Base-by-base conservation (phyloP, 2,329 filamentous ascomycete genomes). In the Fusarium nisikadoi region DNA sequence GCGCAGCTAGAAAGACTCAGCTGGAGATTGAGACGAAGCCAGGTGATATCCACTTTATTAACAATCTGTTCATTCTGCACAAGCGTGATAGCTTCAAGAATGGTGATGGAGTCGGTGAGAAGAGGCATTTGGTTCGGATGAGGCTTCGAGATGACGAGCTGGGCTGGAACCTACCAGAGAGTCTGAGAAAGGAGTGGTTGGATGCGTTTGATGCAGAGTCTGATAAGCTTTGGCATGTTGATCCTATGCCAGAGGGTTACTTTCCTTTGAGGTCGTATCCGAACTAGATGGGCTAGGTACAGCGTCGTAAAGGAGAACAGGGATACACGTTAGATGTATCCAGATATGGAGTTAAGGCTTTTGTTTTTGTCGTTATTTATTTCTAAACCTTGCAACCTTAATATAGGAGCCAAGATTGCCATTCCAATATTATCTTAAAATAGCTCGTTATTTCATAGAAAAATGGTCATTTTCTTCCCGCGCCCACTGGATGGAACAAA, bases 1-100 rank as follows among this genome's bases (percentile, higher is more conserved):
- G 79, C 11, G 84, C 89, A 61, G 88, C 88, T 6, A 80, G 81
- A 62, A 86, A 86, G 10, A 84, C 85, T 1, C 83, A 89, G 77
- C 79, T 90, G 31, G 85, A 88, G 66, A 87, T 90, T 55, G 78
- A 80, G 62, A 89, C 87, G 1, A 81, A 84, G 64, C 81, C 87
- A 0, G 88, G 88, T 27, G 89, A 91, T 74, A 86, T 91, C 68
- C 87, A 90, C 75, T 90, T 90, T 77, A 87, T 91, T 81, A 91
- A 91, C 82, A 91, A 91, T 78, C 81, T 91, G 42, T 83, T 87
- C 8, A 77, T 91, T 19, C 80, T 91, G 20, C 89, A 91, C 75
- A 84, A 88, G 36, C 86, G 89, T 5, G 49, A 61, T 16, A 29
- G 23, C 25, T 61, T 61, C 3, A 17, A 10, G 57, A 13, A 61